Base-by-base conservation (phyloP, 2,329 filamentous ascomycete species). In the Aspergillus sp. region DNA sequence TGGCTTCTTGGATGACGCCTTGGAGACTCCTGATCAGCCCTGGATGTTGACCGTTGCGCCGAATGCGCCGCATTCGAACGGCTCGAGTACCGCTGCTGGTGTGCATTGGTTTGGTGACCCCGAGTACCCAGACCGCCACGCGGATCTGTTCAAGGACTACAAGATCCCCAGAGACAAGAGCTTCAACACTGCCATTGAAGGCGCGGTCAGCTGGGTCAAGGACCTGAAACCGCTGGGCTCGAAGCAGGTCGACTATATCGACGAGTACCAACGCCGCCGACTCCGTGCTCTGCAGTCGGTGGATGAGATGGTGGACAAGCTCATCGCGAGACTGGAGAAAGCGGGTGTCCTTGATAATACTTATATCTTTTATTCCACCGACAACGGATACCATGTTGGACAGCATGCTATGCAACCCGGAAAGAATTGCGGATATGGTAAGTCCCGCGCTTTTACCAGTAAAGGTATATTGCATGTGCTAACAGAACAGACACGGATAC, bases 31-130 rank as follows among this genome's bases (percentile, higher is more conserved):
- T 0, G 71, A 76, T 0, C 76, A 79, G 30, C 88, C 88, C 0
- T 90, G 89, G 74, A 89, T 90, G 68, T 66, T 90, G 2, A 82
- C 80, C 0, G 77, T 88, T 8, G 85, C 87, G 0, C 88, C 88
- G 0, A 81, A 86, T 12, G 86, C 83, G 0, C 88, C 88, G 3
- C 88, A 90, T 63, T 78, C 79, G 33, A 82, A 85, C 40, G 68
- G 66, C 9, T 64, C 64, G 24, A 37, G 53, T 34, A 61, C 65
- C 44, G 54, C 64, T 1, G 51, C 50, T 11, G 50, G 62, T 3
- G 61, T 60, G 4, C 61, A 58, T 5, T 68, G 67, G 64, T 70
- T 66, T 33, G 64, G 66, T 2, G 63, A 65, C 37, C 68, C 69
- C 2, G 68, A 66, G 20, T 69, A 59, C 1, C 82, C 85, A 68